A percentile compares a stretch with the other conserved stretches of the same genome.
phyloP scores from a whole-genome alignment of 208 protist species.

The Trypanosoma avium region DNA sequence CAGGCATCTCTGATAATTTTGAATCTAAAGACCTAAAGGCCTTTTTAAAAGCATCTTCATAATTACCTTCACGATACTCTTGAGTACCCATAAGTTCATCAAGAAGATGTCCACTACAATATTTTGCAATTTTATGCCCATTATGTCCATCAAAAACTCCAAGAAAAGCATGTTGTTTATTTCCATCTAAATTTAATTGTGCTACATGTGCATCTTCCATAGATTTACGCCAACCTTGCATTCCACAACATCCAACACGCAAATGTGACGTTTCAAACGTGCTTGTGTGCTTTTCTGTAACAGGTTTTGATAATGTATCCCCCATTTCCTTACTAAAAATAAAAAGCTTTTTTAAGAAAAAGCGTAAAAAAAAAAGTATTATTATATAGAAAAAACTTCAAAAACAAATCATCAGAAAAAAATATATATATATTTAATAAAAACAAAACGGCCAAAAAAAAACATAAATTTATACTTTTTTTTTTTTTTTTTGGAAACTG shows the following conservation, averaged over 20 bases:
- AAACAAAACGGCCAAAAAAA: constrained; percentile 15
- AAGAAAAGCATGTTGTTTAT: constrained; percentile 75
- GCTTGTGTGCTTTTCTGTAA: constrained; percentile 90
- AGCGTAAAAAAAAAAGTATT: neutral
- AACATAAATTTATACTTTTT: constrained; percentile 17
- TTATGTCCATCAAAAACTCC: constrained; percentile 92
- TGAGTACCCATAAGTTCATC: constrained; percentile 61
- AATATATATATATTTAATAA: constrained; percentile 12
- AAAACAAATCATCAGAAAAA: constrained; percentile 1
- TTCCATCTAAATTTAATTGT: constrained; percentile 75
- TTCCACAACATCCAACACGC: constrained; percentile 83
- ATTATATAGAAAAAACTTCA: constrained; percentile 13
- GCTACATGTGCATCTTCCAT: constrained; percentile 93
- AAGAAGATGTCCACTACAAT: constrained; percentile 75
- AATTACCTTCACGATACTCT: constrained; percentile 23
- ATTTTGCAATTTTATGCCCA: constrained; percentile 76
- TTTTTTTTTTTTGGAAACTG: constrained; percentile 7
- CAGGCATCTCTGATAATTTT: constrained; percentile 41
- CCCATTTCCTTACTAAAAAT: constrained; percentile 48
- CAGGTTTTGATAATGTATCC: constrained; percentile 86
- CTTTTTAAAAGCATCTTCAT: constrained; percentile 59
- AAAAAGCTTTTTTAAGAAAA: constrained; percentile 1
- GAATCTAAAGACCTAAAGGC: constrained; percentile 68
- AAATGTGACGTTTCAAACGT: constrained; percentile 85
- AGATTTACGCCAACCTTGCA: constrained; percentile 90